phyloP scores from a whole-genome alignment of 1,284 basidiomycete species.

The Neotropicomus parvogracilis region DNA sequence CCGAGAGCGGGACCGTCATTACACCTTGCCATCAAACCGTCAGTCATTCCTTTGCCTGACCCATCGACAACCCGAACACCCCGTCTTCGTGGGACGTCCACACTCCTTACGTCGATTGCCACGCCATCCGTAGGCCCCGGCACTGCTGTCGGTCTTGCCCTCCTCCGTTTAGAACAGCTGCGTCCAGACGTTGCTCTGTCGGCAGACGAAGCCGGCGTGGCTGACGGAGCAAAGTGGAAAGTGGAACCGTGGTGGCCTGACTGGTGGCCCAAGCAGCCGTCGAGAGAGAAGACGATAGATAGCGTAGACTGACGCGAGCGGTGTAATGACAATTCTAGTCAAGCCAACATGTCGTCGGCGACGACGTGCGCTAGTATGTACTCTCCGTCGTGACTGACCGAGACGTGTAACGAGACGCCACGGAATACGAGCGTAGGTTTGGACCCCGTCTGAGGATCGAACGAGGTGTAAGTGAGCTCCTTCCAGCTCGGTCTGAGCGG shows the following conservation, averaged over 20 bases:
- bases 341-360: constrained; percentile 41
- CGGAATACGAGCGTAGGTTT: constrained; percentile 55
- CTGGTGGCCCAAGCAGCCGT: constrained; percentile 57
- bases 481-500: constrained; percentile 74
- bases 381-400: constrained; percentile 83
- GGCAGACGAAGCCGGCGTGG: constrained; percentile 9
- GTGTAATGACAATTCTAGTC: constrained; percentile 3
- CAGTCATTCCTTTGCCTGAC: constrained; percentile 14
- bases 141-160: constrained; percentile 59
- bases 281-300: constrained; percentile 17
- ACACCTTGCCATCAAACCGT: constrained; percentile 25
- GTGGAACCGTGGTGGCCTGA: constrained; percentile 61
- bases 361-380: constrained; percentile 76
- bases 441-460: constrained; percentile 29
- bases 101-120: constrained; percentile 54
- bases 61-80: constrained; percentile 14
- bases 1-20: background rate
- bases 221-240: constrained; percentile 38
- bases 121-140: constrained; percentile 19
- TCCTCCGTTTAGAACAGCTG: constrained; percentile 67
- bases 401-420: constrained; percentile 51
- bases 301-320: constrained; percentile 17
- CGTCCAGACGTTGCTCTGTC: constrained; percentile 25
- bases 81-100: constrained; percentile 63
- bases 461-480: constrained; percentile 55